Evolutionary conservation across 345 rosid species (phyloP), one percentile per base, ranked within the genome.

Genomic region (Cochlearia excelsa): DNA sequence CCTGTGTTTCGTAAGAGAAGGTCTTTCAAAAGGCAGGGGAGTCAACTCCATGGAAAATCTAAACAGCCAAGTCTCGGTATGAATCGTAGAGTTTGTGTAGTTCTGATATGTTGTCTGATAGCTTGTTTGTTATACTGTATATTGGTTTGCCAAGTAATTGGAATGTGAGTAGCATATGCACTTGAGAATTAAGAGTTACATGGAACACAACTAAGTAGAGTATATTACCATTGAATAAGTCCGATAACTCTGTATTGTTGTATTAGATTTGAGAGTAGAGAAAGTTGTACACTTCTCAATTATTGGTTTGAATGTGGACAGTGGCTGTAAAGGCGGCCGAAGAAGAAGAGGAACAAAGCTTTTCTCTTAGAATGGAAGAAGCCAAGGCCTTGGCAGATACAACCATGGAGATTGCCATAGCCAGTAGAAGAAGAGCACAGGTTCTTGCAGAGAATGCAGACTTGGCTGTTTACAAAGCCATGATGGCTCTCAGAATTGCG

Each of bases 381-480:
- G 88, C 96, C 4, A 79, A 59, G 48, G 65, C 66, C 26, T 60
- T 71, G 9, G 89, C 84, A 6, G 66, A 54, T 52, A 61, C 54
- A 40, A 54, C 74, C 9, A 28, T 71, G 35, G 86, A 89, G 55
- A 48, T 59, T 3, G 96, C 96, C 2, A 63, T 82, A 2, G 38
- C 42, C 1, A 90, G 79, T 54, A 88, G 99, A 5, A 67, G 48
- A 42, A 72, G 75, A 67, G 97, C 96, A 5, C 92, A 93, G 73
- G 38, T 67, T 39, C 88, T 87, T 7, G 81, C 83, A 82, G 82
- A 75, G 71, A 81, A 74, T n/a, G 99, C 99, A 2, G 88, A 85
- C 70, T 64, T 93, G 74, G 90, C 88, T 16, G 72, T 83, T 7
- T 90, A 85, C 76, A 93, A 78, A 75, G 95, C 97, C 26, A 61